These are phyloP conservation scores for Arxiozyma bovina DNA, from an alignment of 1,139 yeast species.

Conservation along the genomic window DNA sequence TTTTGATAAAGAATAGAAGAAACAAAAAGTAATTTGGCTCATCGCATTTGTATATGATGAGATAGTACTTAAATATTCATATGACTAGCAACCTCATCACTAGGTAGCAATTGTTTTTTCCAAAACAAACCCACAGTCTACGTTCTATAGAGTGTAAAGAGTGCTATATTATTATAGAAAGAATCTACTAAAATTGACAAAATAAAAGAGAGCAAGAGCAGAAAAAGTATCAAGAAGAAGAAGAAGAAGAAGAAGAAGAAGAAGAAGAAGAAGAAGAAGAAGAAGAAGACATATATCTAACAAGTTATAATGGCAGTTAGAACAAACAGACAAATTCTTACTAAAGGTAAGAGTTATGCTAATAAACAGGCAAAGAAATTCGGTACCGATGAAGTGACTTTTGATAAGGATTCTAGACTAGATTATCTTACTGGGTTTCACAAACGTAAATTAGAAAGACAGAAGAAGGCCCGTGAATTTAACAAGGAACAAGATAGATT, in stretches of 20 bases:
- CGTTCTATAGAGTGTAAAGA: background rate
- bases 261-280: too few species aligned
- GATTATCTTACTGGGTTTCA: constrained; percentile 94
- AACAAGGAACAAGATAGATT: constrained; percentile 68
- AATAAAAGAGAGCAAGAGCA: background rate
- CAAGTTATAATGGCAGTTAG: constrained; percentile 11
- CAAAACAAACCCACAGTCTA: too few species aligned
- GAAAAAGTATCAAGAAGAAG: background rate
- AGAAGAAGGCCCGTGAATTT: constrained; percentile 72
- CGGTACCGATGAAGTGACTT: constrained; percentile 69
- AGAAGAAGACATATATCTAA: background rate
- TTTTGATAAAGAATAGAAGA: background rate
- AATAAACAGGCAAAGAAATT: constrained; percentile 48
- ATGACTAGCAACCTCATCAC: too few species aligned
- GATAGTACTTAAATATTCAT: background rate
- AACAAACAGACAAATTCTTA: constrained; percentile 70
- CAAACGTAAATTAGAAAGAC: constrained; percentile 80
- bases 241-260: too few species aligned
- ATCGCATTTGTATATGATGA: background rate
- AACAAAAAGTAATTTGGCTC: background rate
- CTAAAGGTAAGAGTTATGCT: constrained; percentile 81
- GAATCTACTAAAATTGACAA: background rate
- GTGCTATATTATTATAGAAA: background rate
- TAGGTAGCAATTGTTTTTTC: background rate
- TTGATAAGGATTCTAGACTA: constrained; percentile 62